A percentile compares a stretch with the other conserved stretches of the same genome.
Evolutionary conservation across 169 alveolate genomes (phyloP).

Genomic region (Plasmodium blacklocki): DNA sequence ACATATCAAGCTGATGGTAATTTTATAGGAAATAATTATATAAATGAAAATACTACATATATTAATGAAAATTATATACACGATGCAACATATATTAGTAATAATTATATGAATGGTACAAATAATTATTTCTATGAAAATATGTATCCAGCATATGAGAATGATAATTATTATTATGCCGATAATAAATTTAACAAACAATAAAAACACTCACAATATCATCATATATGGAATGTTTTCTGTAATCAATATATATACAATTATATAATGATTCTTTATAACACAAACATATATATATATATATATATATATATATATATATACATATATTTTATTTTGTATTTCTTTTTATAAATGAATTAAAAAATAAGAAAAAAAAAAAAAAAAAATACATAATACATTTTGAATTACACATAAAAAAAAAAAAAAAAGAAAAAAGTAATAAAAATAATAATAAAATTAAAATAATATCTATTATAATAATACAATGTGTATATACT

Average conservation of each 20-base stretch:
- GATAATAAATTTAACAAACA: slow-evolving; percentile 24
- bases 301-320: too few species aligned
- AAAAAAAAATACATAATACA: too few species aligned
- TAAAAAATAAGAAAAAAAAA: too few species aligned
- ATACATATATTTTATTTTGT: too few species aligned
- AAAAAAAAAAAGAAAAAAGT: too few species aligned
- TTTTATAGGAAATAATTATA: slow-evolving; percentile 11
- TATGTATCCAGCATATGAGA: slow-evolving; percentile 19
- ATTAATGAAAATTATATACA: not conserved
- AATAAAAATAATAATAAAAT: too few species aligned
- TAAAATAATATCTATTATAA: too few species aligned
- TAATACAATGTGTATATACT: not conserved
- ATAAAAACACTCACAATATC: not conserved
- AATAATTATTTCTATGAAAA: slow-evolving; percentile 55
- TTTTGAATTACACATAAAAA: too few species aligned
- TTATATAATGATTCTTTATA: too few species aligned
- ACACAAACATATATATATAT: too few species aligned
- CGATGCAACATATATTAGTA: slow-evolving; percentile 21
- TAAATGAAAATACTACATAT: slow-evolving; percentile 7
- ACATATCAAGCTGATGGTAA: slow-evolving; percentile 9
- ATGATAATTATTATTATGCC: slow-evolving; percentile 34
- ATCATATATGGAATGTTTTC: not conserved
- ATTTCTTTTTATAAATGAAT: too few species aligned
- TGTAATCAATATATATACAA: too few species aligned
- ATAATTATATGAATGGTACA: slow-evolving; percentile 33